A percentile compares a stretch with the other conserved stretches of the same genome.
Evolutionary conservation across 192 early-diverging fungal genomes (phyloP).

Genomic region (Thoreauomyces humboldtii): DNA sequence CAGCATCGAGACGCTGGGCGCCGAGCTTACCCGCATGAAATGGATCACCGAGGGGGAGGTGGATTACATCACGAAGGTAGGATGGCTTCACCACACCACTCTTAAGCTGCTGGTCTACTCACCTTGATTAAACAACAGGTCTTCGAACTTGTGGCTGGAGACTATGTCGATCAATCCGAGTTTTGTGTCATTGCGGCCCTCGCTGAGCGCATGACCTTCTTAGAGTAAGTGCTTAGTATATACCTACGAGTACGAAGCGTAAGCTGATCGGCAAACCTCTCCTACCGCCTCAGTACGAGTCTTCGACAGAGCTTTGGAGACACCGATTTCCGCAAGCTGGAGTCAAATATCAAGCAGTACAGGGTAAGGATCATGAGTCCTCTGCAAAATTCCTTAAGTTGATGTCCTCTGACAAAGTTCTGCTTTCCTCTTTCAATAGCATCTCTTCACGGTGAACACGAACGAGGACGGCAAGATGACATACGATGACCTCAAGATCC

Average conservation of each 20-base stretch:
- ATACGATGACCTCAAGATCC: constrained; percentile 25
- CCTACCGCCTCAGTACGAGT: constrained; percentile 6
- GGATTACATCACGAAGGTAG: constrained; percentile 22
- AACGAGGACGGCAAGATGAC: constrained; percentile 24
- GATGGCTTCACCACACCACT: not conserved
- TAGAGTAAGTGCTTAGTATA: constrained; percentile 21
- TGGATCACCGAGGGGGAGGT: constrained; percentile 16
- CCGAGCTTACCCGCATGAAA: constrained; percentile 5
- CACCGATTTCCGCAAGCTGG: constrained; percentile 32
- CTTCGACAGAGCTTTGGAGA: constrained; percentile 25
- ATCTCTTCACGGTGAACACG: constrained; percentile 20
- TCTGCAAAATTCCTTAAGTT: not conserved
- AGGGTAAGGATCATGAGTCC: constrained; percentile 20
- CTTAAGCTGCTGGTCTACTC: not conserved
- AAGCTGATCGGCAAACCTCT: not conserved
- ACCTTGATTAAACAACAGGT: no score
- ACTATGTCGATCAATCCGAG: constrained; percentile 27
- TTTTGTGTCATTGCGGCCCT: constrained; percentile 29
- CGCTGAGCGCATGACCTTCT: constrained; percentile 28
- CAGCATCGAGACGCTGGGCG: constrained; percentile 14
- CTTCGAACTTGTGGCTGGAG: constrained; percentile 29
- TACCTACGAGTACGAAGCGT: no score
- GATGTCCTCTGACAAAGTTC: not conserved
- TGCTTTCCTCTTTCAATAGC: not conserved
- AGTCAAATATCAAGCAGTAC: constrained; percentile 28